These are phyloP conservation scores for Leptographium flavum DNA, from an alignment of 2,329 filamentous ascomycete species.

Conservation along the genomic window DNA sequence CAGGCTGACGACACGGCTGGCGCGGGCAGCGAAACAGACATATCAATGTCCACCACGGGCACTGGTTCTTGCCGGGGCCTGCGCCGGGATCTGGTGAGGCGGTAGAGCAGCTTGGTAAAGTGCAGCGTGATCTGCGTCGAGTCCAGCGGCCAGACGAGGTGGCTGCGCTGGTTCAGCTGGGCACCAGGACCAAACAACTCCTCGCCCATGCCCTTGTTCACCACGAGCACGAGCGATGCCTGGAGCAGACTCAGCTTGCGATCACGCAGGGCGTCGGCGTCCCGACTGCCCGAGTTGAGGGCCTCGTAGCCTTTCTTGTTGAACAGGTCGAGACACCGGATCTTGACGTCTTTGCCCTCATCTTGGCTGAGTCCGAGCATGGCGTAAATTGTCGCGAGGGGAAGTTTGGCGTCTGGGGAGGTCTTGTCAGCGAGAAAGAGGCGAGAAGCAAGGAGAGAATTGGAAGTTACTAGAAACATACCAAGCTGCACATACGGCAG, in stretches of 20 bases:
- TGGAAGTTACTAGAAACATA: too few species aligned
- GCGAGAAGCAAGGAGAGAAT: too few species aligned
- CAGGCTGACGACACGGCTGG: neutral
- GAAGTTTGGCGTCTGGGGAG: too few species aligned
- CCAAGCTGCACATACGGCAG: conserved; percentile 10
- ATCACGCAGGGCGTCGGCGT: conserved; percentile 5
- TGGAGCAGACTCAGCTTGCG: conserved; percentile 8
- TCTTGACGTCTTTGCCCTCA: neutral
- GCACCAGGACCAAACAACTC: conserved; percentile 5
- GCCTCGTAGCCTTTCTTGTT: neutral
- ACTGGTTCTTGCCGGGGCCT: too few species aligned
- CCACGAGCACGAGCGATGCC: conserved; percentile 5
- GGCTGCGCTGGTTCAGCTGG: neutral
- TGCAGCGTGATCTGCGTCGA: conserved; percentile 8
- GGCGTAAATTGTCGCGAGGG: conserved; percentile 2
- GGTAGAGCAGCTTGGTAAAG: conserved; percentile 10
- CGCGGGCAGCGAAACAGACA: neutral
- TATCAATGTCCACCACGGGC: too few species aligned
- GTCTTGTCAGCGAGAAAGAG: neutral
- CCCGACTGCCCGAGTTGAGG: conserved; percentile 3
- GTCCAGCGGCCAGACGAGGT: conserved; percentile 9
- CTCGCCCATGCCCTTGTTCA: conserved; percentile 4
- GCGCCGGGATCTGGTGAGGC: conserved; percentile 5
- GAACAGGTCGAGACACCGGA: conserved; percentile 4
- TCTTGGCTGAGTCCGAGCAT: conserved; percentile 4